Conservation (phyloP, 495 filamentous ascomycete species). For the Astrothelium macrocarpum region DNA sequence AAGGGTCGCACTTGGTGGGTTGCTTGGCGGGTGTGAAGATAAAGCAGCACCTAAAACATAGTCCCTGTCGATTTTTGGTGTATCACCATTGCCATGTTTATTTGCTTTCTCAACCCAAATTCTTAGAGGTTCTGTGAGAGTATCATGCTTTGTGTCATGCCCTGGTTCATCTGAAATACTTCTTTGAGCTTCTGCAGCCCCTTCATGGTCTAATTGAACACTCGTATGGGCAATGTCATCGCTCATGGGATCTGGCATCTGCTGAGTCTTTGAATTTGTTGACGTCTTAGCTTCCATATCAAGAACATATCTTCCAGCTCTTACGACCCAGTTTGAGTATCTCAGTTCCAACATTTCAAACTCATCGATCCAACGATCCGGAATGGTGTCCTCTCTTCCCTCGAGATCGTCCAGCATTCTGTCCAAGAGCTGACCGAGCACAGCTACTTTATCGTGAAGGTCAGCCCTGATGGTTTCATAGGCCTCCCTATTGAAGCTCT, state of each 20-base stretch:
- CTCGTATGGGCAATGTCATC: background rate
- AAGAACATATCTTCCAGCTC: constrained; percentile 28
- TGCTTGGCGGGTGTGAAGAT: background rate
- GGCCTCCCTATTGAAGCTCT: constrained; percentile 13
- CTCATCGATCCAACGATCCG: constrained; percentile 76
- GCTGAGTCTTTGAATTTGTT: background rate
- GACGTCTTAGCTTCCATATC: constrained; percentile 25
- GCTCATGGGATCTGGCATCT: constrained; percentile 6
- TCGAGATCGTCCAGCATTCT: constrained; percentile 76
- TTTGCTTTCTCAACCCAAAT: constrained; percentile 1
- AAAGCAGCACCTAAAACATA: background rate
- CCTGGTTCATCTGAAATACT: background rate
- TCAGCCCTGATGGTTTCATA: constrained; percentile 29
- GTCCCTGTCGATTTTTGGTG: background rate
- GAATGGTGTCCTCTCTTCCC: constrained; percentile 69
- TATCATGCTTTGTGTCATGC: constrained; percentile 6
- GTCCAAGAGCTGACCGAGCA: constrained; percentile 66
- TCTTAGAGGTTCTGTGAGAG: background rate
- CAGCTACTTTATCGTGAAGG: constrained; percentile 58
- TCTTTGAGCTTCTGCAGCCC: background rate
- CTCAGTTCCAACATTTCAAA: constrained; percentile 71
- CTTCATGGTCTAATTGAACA: no score
- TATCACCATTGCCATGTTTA: background rate
- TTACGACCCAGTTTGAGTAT: constrained; percentile 65
- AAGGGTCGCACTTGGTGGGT: background rate